A percentile compares a stretch with the other conserved stretches of the same genome.
Evolutionary conservation across 306 rosid genomes (phyloP).

Genomic region (Ammopiptanthus mongolicus): DNA sequence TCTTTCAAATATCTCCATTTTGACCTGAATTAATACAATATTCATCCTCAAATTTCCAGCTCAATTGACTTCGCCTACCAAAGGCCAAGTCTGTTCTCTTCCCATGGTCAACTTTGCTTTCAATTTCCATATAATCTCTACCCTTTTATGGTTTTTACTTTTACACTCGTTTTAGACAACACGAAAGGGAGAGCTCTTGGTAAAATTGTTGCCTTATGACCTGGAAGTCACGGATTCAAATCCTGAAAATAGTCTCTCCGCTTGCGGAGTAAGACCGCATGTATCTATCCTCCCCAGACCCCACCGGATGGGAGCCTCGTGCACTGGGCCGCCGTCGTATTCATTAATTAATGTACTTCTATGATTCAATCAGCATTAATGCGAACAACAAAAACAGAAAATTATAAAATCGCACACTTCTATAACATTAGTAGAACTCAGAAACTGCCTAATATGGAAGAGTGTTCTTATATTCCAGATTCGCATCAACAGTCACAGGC

Average conservation of each 20-base stretch:
- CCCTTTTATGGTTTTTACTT: not conserved
- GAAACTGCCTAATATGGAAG: not conserved
- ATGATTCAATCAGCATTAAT: not conserved
- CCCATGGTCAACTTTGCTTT: not conserved
- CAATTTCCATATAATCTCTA: not conserved
- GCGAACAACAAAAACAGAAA: not conserved
- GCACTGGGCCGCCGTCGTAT: too few species aligned
- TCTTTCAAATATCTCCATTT: conserved; percentile 9
- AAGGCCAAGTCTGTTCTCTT: not conserved
- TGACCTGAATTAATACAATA: not conserved
- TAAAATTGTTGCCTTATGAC: too few species aligned
- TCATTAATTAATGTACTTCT: not conserved
- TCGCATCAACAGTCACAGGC: not conserved
- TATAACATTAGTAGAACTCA: not conserved
- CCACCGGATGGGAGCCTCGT: too few species aligned
- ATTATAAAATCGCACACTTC: not conserved
- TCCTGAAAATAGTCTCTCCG: too few species aligned
- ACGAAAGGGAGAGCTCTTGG: not conserved
- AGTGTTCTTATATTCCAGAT: not conserved
- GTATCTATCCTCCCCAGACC: too few species aligned
- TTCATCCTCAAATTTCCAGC: conserved; percentile 7
- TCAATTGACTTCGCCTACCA: conserved; percentile 4
- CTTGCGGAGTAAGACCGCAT: too few species aligned
- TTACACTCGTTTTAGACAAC: not conserved
- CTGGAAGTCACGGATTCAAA: too few species aligned